Evolutionary conservation across 352 stramenopile genomes (phyloP).

Genomic region (Phytopythium aichiense): DNA sequence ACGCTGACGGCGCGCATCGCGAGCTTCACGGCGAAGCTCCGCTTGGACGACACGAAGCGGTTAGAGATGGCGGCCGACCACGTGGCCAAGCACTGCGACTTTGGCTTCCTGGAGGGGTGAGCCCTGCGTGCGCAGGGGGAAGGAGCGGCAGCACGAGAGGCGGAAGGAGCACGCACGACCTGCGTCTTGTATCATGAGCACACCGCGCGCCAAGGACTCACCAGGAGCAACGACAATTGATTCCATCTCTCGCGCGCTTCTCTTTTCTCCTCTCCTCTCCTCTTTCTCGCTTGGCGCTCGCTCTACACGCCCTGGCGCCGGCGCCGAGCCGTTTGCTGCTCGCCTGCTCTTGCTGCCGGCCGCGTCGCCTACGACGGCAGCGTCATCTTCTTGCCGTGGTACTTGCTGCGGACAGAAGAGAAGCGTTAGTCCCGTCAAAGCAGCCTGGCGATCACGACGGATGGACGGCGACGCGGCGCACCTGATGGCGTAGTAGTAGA

Average conservation of each 20-base stretch:
- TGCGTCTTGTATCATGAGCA: slow-evolving; percentile 5
- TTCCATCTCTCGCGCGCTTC: slow-evolving; percentile 18
- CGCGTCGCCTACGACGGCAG: slow-evolving; percentile 58
- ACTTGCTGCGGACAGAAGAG: slow-evolving; percentile 51
- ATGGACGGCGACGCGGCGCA: slow-evolving; percentile 13
- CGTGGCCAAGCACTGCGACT: slow-evolving; percentile 80
- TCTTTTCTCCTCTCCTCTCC: slow-evolving; percentile 4
- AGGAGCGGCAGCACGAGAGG: not conserved
- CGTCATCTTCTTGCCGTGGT: slow-evolving; percentile 90
- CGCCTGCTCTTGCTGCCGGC: not conserved
- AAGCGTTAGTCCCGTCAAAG: too few species aligned
- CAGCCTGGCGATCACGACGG: too few species aligned
- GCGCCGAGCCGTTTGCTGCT: not conserved
- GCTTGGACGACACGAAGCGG: slow-evolving; percentile 63
- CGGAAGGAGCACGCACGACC: not conserved
- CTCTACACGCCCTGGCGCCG: slow-evolving; percentile 6
- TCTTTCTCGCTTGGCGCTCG: slow-evolving; percentile 1
- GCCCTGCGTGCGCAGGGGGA: not conserved
- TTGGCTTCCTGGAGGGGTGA: slow-evolving; percentile 59
- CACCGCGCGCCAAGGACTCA: not conserved
- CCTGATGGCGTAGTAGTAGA: slow-evolving; percentile 99
- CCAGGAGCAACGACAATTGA: slow-evolving; percentile 9
- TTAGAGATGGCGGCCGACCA: slow-evolving; percentile 79
- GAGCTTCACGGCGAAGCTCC: slow-evolving; percentile 81
- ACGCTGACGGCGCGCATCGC: slow-evolving; percentile 76